Evolutionary conservation across 768 basidiomycete genomes (phyloP), one percentile per base, ranked within the genome.

Genomic region (Boletus rubescentipes): DNA sequence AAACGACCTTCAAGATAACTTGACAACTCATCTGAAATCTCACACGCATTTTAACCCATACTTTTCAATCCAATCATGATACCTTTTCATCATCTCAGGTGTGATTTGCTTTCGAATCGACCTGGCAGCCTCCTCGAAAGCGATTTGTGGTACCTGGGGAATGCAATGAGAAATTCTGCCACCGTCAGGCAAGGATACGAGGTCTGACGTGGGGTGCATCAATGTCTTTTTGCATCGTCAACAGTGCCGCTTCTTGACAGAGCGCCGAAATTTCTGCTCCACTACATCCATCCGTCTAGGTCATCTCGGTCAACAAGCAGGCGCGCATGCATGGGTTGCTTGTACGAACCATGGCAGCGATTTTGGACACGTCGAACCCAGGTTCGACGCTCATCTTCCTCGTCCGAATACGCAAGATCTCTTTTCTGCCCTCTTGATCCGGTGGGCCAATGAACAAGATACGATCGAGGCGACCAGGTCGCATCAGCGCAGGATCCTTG

Each of bases 371-470:
- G 57, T 95, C 80, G 3, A 95, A 74, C 12, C 78, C 80, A 1
- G 82, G 78, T 41, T 86, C 88, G 2, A 96, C 79, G 14, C 85
- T 83, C 97, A 99, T 98, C 49, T 79, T 83, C 31, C 67, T 74
- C 51, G 86, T 83, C 37, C 87, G 80, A 59, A 98, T 93, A 42
- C 73, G 76, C 53, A 98, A 77, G 51, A 98, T 98, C 49, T 98
- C 95, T 58, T 84, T 80, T 11, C 97, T 76, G 2, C 89, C 91
- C 18, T 73, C 67, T 38, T 82, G 72, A 68, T 97, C 91, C 2
- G 97, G 97, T 11, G 93, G 93, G 0, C 94, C 93, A 46, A 99
- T 91, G 69, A 92, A 98, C 7, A 99, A 72, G 45, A 98, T 90
- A 26, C 95, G 85, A 73, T 98, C 97, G 32, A 99, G 77, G 26